Evolutionary conservation across 2,329 filamentous ascomycete species (phyloP).

Genomic region (Fusarium paranaense): DNA sequence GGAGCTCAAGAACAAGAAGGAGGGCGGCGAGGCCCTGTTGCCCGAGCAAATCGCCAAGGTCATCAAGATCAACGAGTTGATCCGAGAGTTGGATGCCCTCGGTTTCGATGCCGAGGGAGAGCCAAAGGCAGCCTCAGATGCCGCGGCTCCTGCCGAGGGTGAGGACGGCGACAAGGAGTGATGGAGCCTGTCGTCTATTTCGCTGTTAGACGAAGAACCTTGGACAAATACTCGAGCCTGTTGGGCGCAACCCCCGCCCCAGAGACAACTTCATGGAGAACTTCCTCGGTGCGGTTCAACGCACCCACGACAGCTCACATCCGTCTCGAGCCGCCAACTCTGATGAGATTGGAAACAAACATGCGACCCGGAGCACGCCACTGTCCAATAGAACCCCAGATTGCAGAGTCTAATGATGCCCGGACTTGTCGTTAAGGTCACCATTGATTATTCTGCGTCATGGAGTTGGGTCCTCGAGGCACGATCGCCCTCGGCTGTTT

Average conservation of each 20-base stretch:
- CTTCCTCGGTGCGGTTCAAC: neutral
- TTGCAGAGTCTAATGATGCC: neutral
- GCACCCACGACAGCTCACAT: neutral
- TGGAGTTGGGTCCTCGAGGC: neutral
- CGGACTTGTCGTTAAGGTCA: neutral
- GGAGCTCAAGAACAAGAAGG: constrained; percentile 91
- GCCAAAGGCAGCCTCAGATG: constrained; percentile 49
- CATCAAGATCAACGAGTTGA: constrained; percentile 94
- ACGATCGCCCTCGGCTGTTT: neutral
- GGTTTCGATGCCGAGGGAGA: constrained; percentile 87
- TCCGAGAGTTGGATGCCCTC: constrained; percentile 85
- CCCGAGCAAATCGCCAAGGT: constrained; percentile 98
- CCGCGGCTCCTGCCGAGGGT: neutral
- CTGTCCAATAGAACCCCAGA: neutral
- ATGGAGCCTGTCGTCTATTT: constrained; percentile 4
- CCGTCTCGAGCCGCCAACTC: neutral
- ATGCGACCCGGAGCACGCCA: neutral
- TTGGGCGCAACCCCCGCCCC: neutral
- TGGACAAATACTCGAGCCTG: neutral
- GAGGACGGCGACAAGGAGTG: constrained; percentile 41
- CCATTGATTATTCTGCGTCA: neutral
- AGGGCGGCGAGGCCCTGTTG: constrained; percentile 82
- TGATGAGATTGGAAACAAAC: neutral
- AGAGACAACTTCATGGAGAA: neutral
- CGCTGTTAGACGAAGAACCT: neutral